phyloP scores from a whole-genome alignment of 768 basidiomycete species.

The Suillus decipiens region DNA sequence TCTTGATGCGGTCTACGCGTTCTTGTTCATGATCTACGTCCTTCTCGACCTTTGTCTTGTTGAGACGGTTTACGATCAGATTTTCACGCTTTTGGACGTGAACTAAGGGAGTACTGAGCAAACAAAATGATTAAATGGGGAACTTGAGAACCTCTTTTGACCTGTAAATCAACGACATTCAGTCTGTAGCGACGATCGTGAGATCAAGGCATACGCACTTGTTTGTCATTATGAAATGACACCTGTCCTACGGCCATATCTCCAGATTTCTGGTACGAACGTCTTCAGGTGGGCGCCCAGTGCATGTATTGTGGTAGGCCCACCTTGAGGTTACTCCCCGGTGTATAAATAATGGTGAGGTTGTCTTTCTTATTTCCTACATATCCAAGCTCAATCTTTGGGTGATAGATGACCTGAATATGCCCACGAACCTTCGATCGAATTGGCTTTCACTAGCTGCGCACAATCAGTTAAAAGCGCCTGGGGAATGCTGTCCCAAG shows the following conservation, averaged over 20 bases:
- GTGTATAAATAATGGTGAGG: constrained; percentile 92
- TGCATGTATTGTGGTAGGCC: not conserved
- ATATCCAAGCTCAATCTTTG: constrained; percentile 1
- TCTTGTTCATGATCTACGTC: constrained; percentile 93
- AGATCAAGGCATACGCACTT: constrained; percentile 42
- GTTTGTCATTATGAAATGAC: constrained; percentile 90
- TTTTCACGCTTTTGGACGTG: constrained; percentile 84
- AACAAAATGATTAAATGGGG: not conserved
- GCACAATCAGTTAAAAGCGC: constrained; percentile 81
- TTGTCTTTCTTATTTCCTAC: constrained; percentile 96
- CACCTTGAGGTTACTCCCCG: constrained; percentile 90
- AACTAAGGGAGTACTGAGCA: constrained; percentile 43
- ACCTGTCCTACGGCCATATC: constrained; percentile 98
- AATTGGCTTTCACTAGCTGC: constrained; percentile 96
- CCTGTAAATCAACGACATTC: constrained; percentile 41
- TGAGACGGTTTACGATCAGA: constrained; percentile 85
- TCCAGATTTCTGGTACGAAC: constrained; percentile 79
- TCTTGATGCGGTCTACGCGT: constrained; percentile 76
- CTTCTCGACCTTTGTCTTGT: constrained; percentile 87
- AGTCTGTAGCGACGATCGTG: not conserved
- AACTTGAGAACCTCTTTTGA: constrained; percentile 65
- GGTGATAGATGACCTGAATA: not conserved
- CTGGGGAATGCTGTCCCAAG: constrained; percentile 88
- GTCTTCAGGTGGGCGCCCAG: constrained; percentile 8
- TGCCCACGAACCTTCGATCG: constrained; percentile 75